Evolutionary conservation across 306 rosid genomes (phyloP).

Genomic region (Spatholobus suberectus): DNA sequence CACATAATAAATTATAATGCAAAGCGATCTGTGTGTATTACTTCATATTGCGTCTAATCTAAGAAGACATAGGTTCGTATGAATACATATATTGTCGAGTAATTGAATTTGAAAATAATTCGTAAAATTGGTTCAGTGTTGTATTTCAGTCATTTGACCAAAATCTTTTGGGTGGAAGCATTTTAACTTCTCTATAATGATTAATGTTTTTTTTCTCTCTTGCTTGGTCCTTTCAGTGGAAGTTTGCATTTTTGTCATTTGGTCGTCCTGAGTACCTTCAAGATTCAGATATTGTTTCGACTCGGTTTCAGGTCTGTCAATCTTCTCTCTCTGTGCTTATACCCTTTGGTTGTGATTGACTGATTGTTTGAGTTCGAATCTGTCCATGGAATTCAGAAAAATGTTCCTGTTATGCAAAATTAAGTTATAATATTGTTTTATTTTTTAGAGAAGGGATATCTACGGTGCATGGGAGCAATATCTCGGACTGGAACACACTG

Average conservation of each 20-base stretch:
- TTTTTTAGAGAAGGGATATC: constrained; percentile 76
- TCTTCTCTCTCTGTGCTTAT: not conserved
- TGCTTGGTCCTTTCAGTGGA: constrained; percentile 65
- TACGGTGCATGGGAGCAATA: constrained; percentile 99
- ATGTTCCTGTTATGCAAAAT: not conserved
- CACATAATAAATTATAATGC: not conserved
- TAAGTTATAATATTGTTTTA: constrained; percentile 17
- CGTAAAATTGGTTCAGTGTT: not conserved
- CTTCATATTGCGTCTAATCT: not conserved
- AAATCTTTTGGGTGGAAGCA: not conserved
- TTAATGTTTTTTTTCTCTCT: not conserved
- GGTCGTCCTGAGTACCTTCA: constrained; percentile 95
- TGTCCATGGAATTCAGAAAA: not conserved
- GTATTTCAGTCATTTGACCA: not conserved
- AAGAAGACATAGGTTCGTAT: not conserved
- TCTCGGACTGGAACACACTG: constrained; percentile 96
- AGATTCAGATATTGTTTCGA: constrained; percentile 75
- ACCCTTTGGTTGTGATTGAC: constrained; percentile 16
- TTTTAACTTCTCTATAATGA: not conserved
- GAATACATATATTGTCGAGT: not conserved
- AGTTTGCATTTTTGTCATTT: constrained; percentile 85
- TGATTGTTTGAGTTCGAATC: not conserved
- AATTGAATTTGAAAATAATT: not conserved
- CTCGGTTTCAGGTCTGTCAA: constrained; percentile 82
- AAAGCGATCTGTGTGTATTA: not conserved